A percentile compares a stretch with the other conserved stretches of the same genome.
Evolutionary conservation across 306 rosid species (phyloP).

Genomic region (Arachis hypogaea): DNA sequence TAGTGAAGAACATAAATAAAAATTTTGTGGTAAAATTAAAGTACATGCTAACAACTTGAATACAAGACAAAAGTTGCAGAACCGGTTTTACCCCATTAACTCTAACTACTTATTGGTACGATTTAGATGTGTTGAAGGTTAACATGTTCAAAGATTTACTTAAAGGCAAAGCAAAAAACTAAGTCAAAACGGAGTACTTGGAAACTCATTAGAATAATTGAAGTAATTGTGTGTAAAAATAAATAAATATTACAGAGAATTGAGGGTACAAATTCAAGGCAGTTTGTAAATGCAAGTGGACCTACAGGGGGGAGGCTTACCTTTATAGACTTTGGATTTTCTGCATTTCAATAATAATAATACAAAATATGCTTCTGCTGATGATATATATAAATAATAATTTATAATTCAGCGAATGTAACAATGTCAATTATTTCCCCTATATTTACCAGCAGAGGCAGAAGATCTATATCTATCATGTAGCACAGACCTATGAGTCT

Average conservation of each 20-base stretch:
- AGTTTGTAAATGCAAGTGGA: slow-evolving; percentile 27
- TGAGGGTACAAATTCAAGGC: slow-evolving; percentile 34
- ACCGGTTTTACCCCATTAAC: slow-evolving; percentile 44
- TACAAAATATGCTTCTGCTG: slow-evolving; percentile 40
- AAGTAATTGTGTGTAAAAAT: slow-evolving; percentile 7
- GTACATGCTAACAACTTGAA: slow-evolving; percentile 30
- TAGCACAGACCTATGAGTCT: slow-evolving; percentile 56
- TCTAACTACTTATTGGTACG: slow-evolving; percentile 41
- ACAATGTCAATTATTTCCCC: slow-evolving; percentile 28
- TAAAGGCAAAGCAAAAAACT: slow-evolving; percentile 32
- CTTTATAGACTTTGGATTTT: slow-evolving; percentile 40
- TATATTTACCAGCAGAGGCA: neutral
- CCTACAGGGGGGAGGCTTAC: slow-evolving; percentile 19
- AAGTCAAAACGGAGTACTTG: neutral
- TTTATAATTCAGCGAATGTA: slow-evolving; percentile 38
- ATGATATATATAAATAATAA: too few relatives aligned
- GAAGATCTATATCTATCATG: slow-evolving; percentile 54
- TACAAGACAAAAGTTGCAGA: slow-evolving; percentile 40
- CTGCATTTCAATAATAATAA: slow-evolving; percentile 37
- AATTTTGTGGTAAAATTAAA: neutral
- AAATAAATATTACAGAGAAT: too few relatives aligned
- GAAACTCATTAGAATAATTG: slow-evolving; percentile 1
- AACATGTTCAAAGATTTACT: slow-evolving; percentile 30
- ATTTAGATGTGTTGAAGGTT: slow-evolving; percentile 16
- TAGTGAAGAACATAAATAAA: too few relatives aligned